These are phyloP conservation scores for Aureobasidium sp. DNA, from an alignment of 2,329 filamentous ascomycete species.

Conservation along the genomic window DNA sequence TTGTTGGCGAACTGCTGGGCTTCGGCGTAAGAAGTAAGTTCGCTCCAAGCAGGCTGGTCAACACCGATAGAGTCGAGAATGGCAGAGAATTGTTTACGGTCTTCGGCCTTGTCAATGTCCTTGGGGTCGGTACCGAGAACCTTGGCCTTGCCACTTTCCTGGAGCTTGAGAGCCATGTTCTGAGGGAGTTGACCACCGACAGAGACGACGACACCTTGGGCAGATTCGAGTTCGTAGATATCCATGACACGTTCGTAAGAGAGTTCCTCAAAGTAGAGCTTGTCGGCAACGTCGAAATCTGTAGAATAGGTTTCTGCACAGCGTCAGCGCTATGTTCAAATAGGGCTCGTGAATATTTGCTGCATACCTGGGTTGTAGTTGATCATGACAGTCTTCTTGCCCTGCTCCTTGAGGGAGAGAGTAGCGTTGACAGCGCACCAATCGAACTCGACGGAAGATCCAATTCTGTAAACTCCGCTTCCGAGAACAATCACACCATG, in stretches of 20 bases:
- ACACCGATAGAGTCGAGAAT: conserved; percentile 95
- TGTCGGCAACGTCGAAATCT: conserved; percentile 83
- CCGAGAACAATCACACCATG: conserved; percentile 84
- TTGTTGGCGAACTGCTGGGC: conserved; percentile 78
- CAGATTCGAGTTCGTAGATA: conserved; percentile 87
- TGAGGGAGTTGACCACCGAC: conserved; percentile 94
- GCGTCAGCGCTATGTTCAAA: too few species aligned
- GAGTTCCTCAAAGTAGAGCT: conserved; percentile 92
- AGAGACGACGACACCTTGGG: conserved; percentile 83
- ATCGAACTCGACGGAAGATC: conserved; percentile 95
- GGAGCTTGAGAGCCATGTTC: conserved; percentile 90
- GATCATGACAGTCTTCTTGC: conserved; percentile 97
- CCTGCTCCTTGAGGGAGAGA: conserved; percentile 71
- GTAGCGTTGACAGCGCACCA: conserved; percentile 95
- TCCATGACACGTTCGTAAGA: conserved; percentile 98
- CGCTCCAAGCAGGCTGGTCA: conserved; percentile 96
- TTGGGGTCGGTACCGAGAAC: conserved; percentile 86
- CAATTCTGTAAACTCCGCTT: conserved; percentile 94
- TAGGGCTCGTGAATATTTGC: too few species aligned
- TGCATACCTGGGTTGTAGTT: conserved; percentile 46
- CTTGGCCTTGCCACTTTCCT: conserved; percentile 82
- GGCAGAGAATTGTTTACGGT: conserved; percentile 95
- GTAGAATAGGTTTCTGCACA: conserved; percentile 76
- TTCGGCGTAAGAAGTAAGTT: conserved; percentile 79
- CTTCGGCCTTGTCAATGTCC: conserved; percentile 96